These are phyloP conservation scores for Raddia distichophylla DNA, from an alignment of 176 grass and related monocot species.

Conservation along the genomic window DNA sequence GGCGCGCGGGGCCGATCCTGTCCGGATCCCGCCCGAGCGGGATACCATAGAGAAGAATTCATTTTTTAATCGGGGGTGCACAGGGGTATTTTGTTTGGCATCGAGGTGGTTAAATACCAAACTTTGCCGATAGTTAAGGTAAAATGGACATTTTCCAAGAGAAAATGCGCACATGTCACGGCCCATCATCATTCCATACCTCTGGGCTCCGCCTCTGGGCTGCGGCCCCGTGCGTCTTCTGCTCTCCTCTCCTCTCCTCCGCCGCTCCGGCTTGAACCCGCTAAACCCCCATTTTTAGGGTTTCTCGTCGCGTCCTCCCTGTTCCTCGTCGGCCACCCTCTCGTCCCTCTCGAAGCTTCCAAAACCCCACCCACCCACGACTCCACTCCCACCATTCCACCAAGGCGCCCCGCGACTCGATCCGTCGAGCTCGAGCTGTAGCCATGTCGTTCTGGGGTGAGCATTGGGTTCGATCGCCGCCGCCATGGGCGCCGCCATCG, in stretches of 20 bases:
- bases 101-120: no score
- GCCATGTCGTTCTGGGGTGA: conserved; percentile 85
- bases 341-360: conserved; percentile 40
- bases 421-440: not conserved
- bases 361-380: not conserved
- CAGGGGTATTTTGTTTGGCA: no score
- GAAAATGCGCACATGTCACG: no score
- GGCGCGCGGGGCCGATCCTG: no score
- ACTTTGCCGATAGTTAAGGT: no score
- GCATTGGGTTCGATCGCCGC: not conserved
- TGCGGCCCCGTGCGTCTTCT: no score
- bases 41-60: no score
- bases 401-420: not conserved
- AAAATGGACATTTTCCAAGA: no score
- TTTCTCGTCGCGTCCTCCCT: conserved; percentile 22
- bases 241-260: not conserved
- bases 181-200: not conserved
- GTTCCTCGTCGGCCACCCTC: not conserved
- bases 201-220: no score
- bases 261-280: not conserved
- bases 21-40: no score
- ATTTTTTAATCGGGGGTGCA: no score
- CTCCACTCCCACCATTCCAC: not conserved
- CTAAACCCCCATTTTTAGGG: conserved; percentile 51
- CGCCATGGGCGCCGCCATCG: not conserved